Conservation (phyloP, 148 eudicot genomes). For the Cornus florida region DNA sequence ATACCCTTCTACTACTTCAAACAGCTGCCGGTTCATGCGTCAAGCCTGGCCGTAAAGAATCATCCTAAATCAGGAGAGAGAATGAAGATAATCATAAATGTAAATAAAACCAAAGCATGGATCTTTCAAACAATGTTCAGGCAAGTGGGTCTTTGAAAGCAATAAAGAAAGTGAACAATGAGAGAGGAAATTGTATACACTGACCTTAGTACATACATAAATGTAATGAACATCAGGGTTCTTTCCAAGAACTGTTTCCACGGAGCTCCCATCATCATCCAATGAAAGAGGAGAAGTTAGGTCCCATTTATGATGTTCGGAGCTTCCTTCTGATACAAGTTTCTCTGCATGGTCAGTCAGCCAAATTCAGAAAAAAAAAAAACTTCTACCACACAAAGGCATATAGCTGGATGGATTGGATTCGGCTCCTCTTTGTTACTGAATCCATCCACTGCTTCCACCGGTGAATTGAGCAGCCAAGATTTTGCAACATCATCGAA, state of each 20-base stretch:
- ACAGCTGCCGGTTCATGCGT: neutral
- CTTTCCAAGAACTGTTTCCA: constrained; percentile 51
- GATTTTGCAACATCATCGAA: neutral
- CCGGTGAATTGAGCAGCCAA: neutral
- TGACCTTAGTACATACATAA: constrained; percentile 78
- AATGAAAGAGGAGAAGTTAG: constrained; percentile 67
- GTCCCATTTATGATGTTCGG: constrained; percentile 46
- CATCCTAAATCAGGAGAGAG: constrained; percentile 11
- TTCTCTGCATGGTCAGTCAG: constrained; percentile 44
- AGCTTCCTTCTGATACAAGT: constrained; percentile 30
- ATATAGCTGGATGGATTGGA: neutral
- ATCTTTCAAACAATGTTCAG: neutral
- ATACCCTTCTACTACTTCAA: constrained; percentile 2
- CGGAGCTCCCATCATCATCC: constrained; percentile 42
- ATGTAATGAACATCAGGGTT: constrained; percentile 74
- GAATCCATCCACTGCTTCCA: neutral
- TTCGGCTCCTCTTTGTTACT: too few species aligned
- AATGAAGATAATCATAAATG: neutral
- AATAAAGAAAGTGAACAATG: neutral
- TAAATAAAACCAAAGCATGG: neutral
- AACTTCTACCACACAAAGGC: neutral
- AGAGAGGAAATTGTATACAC: constrained; percentile 5
- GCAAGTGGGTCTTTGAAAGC: neutral
- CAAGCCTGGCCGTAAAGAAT: constrained; percentile 11
- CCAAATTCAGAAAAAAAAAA: neutral